Percentiles rank a stretch among this genome's conserved stretches.
These are phyloP conservation scores for Leucocoprinus birnbaumii DNA, from an alignment of 768 basidiomycete genomes.

Conservation along the genomic window DNA sequence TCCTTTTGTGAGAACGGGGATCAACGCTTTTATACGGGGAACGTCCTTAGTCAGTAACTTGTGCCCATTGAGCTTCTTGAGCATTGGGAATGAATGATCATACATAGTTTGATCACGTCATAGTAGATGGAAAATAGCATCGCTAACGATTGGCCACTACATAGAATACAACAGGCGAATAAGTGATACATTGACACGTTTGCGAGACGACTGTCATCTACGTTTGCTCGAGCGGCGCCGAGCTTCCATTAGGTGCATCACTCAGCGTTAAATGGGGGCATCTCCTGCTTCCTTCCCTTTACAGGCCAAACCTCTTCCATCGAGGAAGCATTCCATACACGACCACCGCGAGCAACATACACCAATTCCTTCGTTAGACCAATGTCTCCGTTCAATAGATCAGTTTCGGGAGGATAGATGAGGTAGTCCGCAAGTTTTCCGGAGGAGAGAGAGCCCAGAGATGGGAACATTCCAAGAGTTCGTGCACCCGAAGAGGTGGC, in stretches of 20 bases:
- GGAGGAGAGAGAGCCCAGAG: conserved; percentile 58
- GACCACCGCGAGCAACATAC: conserved; percentile 64
- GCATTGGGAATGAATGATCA: too few species aligned
- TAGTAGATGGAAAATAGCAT: too few species aligned
- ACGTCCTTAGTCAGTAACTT: too few species aligned
- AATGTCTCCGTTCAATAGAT: conserved; percentile 50
- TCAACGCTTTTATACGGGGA: too few species aligned
- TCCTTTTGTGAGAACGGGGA: background rate
- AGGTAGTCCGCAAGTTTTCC: conserved; percentile 75
- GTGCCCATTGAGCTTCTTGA: too few species aligned
- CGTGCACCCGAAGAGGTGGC: conserved; percentile 65
- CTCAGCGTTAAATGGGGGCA: conserved; percentile 60
- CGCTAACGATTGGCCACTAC: too few species aligned
- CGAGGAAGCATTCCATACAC: conserved; percentile 63
- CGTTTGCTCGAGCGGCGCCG: too few species aligned
- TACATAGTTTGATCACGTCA: too few species aligned
- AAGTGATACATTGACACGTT: too few species aligned
- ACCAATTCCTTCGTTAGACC: conserved; percentile 45
- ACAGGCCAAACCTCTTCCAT: conserved; percentile 76
- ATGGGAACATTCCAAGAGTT: conserved; percentile 59
- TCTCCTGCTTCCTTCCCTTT: conserved; percentile 47
- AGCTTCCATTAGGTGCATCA: conserved; percentile 14
- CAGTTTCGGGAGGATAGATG: conserved; percentile 57
- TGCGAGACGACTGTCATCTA: too few species aligned
- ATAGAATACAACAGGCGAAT: too few species aligned